Conservation (phyloP, 2,329 filamentous ascomycete genomes). For the Xylariaceae sp. region DNA sequence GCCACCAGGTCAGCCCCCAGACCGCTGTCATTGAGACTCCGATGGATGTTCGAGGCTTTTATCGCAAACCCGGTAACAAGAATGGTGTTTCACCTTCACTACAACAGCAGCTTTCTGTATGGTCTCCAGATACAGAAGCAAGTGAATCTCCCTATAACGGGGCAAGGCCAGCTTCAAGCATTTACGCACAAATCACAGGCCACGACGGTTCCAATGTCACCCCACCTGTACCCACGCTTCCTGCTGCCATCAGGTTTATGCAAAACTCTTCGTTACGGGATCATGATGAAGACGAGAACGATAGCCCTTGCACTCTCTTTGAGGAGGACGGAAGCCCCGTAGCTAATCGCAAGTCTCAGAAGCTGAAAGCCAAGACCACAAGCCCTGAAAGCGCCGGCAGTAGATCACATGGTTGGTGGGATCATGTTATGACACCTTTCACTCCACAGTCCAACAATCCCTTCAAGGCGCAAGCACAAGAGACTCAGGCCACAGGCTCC, state of each 20-base stretch:
- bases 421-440: slow-evolving; percentile 70
- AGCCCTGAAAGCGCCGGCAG: slow-evolving; percentile 50
- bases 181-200: slow-evolving; percentile 56
- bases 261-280: slow-evolving; percentile 30
- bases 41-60: slow-evolving; percentile 30
- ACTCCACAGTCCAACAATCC: slow-evolving; percentile 44
- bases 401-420: slow-evolving; percentile 71
- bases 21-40: slow-evolving; percentile 43
- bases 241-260: slow-evolving; percentile 39
- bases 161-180: slow-evolving; percentile 49
- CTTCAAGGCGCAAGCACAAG: slow-evolving; percentile 35
- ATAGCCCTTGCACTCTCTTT: slow-evolving; percentile 62
- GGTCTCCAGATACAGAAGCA: slow-evolving; percentile 60
- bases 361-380: slow-evolving; percentile 34
- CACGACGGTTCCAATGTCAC: slow-evolving; percentile 33
- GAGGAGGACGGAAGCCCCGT: slow-evolving; percentile 60
- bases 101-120: slow-evolving; percentile 47
- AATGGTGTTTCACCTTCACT: slow-evolving; percentile 24
- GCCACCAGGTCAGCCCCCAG: slow-evolving; percentile 49
- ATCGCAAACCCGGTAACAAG: slow-evolving; percentile 18
- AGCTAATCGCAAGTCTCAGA: slow-evolving; percentile 36
- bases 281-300: slow-evolving; percentile 46
- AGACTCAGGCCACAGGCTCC: slow-evolving; percentile 14
- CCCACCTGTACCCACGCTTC: slow-evolving; percentile 59
- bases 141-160: slow-evolving; percentile 40